Base-by-base conservation (phyloP, 345 rosid species). In the Syzygium jambos region DNA sequence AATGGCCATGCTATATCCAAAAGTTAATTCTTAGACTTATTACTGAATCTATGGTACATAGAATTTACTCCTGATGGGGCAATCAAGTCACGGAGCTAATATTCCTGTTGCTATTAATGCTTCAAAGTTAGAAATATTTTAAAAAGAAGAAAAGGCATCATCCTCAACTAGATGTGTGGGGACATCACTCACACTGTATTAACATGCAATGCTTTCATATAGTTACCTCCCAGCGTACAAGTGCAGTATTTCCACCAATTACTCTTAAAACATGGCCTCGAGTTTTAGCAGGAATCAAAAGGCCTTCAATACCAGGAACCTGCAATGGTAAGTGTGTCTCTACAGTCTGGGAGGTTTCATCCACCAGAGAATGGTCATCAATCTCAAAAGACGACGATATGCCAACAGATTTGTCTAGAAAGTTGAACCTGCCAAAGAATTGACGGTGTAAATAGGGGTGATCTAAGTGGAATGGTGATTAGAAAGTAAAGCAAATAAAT, bases 161-260 rank as follows among this genome's bases (percentile, higher is more conserved):
- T 41, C 80, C 80, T 73, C 25, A 19, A 16, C 25, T 73, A 73
- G 46, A 34, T 38, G 38, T 34, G 80, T 68, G 11, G 23, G 46
- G 80, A 34, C 80, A 73, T 73, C 80, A 34, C 80, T 73, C 80
- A 73, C 25, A 34, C 80, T 23, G 49, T 34, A 73, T 17, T 34
- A 73, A 73, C 49, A 73, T 17, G 80, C 80, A 73, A 73, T 73
- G 80, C 80, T 73, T 68, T 43, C 16, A 56, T 78, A 77, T 86
- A 52, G 87, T 91, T 94, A 96, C 99, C 96, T 98, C 99, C 99
- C 99, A 97, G 49, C 98, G 98, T 82, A 97, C 98, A 91, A 97
- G 94, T 87, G 93, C 98, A 90, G 91, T 94, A 87, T 92, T 93
- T 78, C 93, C 96, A 89, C 90, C 88, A 85, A 92, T 82, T 86